A percentile compares a stretch with the other conserved stretches of the same genome.
phyloP scores from a whole-genome alignment of 352 stramenopile species.

The Hyaloperonospora brassicae region DNA sequence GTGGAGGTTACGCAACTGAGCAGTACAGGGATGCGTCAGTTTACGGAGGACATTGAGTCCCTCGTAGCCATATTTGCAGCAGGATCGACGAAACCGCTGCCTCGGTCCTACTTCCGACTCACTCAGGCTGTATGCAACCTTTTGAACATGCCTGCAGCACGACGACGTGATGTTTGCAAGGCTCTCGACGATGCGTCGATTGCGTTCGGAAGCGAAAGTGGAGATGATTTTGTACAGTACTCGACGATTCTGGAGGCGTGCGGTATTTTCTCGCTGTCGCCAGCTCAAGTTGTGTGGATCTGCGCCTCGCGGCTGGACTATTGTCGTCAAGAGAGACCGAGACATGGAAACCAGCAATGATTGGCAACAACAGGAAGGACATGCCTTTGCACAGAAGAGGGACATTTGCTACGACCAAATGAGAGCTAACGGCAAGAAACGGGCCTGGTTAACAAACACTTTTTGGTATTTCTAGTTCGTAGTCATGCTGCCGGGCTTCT shows the following conservation, averaged over 20 bases:
- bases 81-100: slow-evolving; percentile 22
- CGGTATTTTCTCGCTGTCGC: slow-evolving; percentile 38
- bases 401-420: too few relatives aligned
- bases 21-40: slow-evolving; percentile 26
- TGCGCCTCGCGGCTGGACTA: slow-evolving; percentile 22
- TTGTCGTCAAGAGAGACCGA: slow-evolving; percentile 1
- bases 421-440: too few relatives aligned
- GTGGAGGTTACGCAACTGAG: slow-evolving; percentile 17
- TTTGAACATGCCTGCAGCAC: slow-evolving; percentile 32
- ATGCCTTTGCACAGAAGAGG: too few relatives aligned
- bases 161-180: slow-evolving; percentile 37
- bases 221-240: slow-evolving; percentile 41
- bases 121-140: slow-evolving; percentile 38
- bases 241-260: slow-evolving; percentile 67
- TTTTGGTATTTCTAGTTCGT: too few relatives aligned
- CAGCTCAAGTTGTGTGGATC: slow-evolving; percentile 36
- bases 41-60: slow-evolving; percentile 30
- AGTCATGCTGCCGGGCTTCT: too few relatives aligned
- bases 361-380: too few relatives aligned
- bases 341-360: too few relatives aligned
- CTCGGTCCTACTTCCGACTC: slow-evolving; percentile 39
- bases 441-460: too few relatives aligned
- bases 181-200: slow-evolving; percentile 29
- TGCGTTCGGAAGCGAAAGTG: slow-evolving; percentile 1
- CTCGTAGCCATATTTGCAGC: slow-evolving; percentile 31